Evolutionary conservation across 2,329 filamentous ascomycete species (phyloP).

Genomic region (Cytospora paraplurivora): DNA sequence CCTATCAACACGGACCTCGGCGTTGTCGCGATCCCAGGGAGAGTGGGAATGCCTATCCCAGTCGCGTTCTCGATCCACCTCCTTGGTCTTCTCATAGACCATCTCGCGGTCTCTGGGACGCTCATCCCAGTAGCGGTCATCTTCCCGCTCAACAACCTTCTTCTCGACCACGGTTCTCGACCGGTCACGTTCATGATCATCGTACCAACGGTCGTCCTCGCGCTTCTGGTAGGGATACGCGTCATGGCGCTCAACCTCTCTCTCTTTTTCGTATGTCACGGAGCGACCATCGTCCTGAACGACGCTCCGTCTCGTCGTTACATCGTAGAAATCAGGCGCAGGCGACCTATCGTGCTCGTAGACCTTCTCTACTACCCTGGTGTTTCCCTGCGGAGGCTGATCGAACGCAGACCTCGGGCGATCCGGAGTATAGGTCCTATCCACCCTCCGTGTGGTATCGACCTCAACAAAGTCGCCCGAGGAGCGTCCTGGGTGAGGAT

Average conservation of each 20-base stretch:
- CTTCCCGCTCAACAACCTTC: slow-evolving; percentile 39
- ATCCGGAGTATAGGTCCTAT: slow-evolving; percentile 46
- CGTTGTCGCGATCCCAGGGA: slow-evolving; percentile 42
- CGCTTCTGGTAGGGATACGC: slow-evolving; percentile 22
- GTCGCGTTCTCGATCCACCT: slow-evolving; percentile 43
- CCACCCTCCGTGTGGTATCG: slow-evolving; percentile 43
- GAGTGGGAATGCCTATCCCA: slow-evolving; percentile 40
- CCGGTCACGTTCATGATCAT: slow-evolving; percentile 25
- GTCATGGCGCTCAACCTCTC: slow-evolving; percentile 31
- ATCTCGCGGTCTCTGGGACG: slow-evolving; percentile 36
- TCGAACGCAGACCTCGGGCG: slow-evolving; percentile 56
- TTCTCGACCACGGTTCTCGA: slow-evolving; percentile 38
- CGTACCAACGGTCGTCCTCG: slow-evolving; percentile 24
- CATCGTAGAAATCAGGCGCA: slow-evolving; percentile 25
- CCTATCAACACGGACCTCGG: slow-evolving; percentile 47
- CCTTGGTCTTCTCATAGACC: slow-evolving; percentile 49
- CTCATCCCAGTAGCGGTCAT: slow-evolving; percentile 41
- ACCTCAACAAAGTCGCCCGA: slow-evolving; percentile 46
- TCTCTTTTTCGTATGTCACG: slow-evolving; percentile 32
- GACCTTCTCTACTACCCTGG: slow-evolving; percentile 36
- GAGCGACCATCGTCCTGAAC: slow-evolving; percentile 33
- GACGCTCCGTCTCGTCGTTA: slow-evolving; percentile 21
- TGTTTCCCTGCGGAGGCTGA: slow-evolving; percentile 35
- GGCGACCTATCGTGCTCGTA: slow-evolving; percentile 34
- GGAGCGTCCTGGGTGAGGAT: slow-evolving; percentile 37